These are phyloP conservation scores for Tuber microsphaerosporum DNA, from an alignment of 495 filamentous ascomycete genomes.

Conservation along the genomic window DNA sequence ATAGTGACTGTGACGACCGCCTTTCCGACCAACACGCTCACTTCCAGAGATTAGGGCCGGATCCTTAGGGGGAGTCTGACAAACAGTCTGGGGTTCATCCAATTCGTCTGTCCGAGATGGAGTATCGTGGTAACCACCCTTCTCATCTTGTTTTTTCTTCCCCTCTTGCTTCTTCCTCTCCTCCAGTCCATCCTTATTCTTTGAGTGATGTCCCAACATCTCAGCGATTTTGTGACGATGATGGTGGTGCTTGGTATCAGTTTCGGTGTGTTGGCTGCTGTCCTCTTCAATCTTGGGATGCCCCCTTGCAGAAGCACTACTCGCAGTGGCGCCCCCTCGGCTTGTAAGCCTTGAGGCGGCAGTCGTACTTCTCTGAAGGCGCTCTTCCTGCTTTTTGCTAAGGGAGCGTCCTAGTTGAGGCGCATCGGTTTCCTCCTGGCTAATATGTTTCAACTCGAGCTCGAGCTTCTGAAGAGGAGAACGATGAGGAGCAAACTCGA, in stretches of 20 bases:
- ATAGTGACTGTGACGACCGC: conserved; percentile 17
- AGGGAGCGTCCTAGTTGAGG: conserved; percentile 35
- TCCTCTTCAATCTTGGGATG: conserved; percentile 11
- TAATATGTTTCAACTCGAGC: conserved; percentile 76
- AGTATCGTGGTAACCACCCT: conserved; percentile 7
- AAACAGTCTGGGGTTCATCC: conserved; percentile 15
- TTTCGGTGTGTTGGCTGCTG: neutral
- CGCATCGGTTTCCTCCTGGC: conserved; percentile 78
- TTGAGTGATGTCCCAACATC: conserved; percentile 16
- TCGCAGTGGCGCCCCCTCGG: conserved; percentile 5
- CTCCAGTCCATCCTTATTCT: conserved; percentile 5
- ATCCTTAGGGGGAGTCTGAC: conserved; percentile 5
- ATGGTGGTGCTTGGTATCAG: conserved; percentile 11
- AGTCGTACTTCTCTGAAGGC: conserved; percentile 30
- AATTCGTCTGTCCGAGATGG: conserved; percentile 8
- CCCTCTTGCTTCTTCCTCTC: conserved; percentile 1
- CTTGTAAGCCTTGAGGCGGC: conserved; percentile 26
- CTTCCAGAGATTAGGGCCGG: conserved; percentile 10
- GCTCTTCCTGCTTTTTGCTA: conserved; percentile 37
- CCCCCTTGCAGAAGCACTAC: conserved; percentile 9
- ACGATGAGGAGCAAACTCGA: conserved; percentile 42
- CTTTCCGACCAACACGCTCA: conserved; percentile 22
- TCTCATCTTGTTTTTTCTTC: conserved; percentile 10
- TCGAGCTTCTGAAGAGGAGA: conserved; percentile 91
- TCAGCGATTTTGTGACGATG: conserved; percentile 23